Percentiles rank a stretch among this genome's conserved stretches.
phyloP scores from a whole-genome alignment of 345 rosid species.

The Hibiscus syriacus region DNA sequence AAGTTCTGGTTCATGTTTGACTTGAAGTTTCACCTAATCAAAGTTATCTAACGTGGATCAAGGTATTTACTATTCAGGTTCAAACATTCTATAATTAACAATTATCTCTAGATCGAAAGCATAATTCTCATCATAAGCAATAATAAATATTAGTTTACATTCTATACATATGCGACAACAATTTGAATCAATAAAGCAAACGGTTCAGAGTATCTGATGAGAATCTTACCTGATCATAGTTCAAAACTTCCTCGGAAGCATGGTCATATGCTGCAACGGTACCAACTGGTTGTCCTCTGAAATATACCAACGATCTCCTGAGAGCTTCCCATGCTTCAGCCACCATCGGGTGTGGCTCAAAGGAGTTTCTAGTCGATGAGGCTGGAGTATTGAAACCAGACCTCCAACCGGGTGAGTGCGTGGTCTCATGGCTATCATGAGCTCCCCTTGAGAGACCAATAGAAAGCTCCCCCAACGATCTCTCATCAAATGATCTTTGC shows the following conservation, averaged over 20 bases:
- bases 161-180: not conserved
- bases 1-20: not conserved
- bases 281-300: constrained; percentile 79
- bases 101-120: not conserved
- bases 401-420: constrained; percentile 56
- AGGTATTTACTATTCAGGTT: not conserved
- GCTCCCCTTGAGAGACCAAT: constrained; percentile 38
- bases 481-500: constrained; percentile 46
- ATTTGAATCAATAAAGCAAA: not conserved
- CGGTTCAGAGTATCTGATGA: not conserved
- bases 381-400: constrained; percentile 74
- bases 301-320: constrained; percentile 67
- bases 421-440: constrained; percentile 42
- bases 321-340: constrained; percentile 97
- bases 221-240: constrained; percentile 82
- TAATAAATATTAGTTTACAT: not conserved
- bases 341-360: constrained; percentile 93
- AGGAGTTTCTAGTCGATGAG: constrained; percentile 76
- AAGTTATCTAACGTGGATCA: not conserved
- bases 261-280: constrained; percentile 76
- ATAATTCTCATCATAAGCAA: not conserved
- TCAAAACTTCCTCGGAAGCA: constrained; percentile 58
- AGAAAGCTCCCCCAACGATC: constrained; percentile 86
- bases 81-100: not conserved
- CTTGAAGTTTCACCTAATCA: not conserved